Evolutionary conservation across 73 alveolate genomes (phyloP).

Genomic region (Tetrahymena elliotti): DNA sequence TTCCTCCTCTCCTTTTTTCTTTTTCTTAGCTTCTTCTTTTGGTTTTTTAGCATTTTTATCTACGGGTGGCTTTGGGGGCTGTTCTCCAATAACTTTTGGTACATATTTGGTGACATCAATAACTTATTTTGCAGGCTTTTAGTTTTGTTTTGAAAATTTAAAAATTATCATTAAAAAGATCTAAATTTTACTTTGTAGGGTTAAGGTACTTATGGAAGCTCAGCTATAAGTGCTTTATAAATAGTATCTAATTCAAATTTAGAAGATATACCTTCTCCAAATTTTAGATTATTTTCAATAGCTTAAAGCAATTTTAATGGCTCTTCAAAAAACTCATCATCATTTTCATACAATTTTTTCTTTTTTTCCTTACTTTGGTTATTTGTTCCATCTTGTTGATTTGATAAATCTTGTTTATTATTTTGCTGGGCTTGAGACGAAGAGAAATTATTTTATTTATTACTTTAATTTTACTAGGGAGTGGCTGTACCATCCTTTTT

Average conservation of each 20-base stretch:
- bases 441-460: background rate
- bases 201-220: background rate
- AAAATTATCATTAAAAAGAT: background rate
- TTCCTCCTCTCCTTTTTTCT: background rate
- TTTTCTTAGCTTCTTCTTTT: conserved; percentile 31
- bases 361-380: background rate
- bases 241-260: background rate
- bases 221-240: background rate
- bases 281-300: background rate
- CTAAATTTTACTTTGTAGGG: background rate
- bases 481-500: background rate
- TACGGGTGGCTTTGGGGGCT: conserved; percentile 70
- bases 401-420: background rate
- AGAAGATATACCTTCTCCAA: background rate
- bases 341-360: background rate
- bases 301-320: background rate
- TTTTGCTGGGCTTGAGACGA: background rate
- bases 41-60: conserved; percentile 54
- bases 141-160: background rate
- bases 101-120: background rate
- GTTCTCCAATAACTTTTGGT: background rate
- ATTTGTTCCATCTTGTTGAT: background rate
- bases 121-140: background rate
- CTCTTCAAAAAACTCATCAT: background rate
- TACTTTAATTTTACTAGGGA: background rate